Base-by-base conservation (phyloP, 768 basidiomycete genomes). In the Lentinula detonsa region DNA sequence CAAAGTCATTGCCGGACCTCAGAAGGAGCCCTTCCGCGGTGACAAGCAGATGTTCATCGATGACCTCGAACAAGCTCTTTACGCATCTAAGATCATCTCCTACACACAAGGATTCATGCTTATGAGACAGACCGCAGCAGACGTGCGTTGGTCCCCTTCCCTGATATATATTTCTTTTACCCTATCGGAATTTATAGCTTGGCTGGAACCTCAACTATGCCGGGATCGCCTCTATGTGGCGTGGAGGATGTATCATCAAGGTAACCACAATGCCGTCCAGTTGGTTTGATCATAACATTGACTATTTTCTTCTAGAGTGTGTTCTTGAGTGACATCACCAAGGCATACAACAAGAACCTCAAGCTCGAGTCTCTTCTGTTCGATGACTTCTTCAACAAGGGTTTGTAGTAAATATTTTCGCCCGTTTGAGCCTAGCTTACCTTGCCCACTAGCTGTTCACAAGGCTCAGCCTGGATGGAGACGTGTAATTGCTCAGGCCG, bases 21-120 rank as follows among this genome's bases (percentile, higher is more conserved):
- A 91, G 72, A 91, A 88, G 72, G 93, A 96, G 73, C 76, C 86
- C 23, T 98, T 98, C 92, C 87, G 87, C 64, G 97, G 96, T 63
- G 94, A 98, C 85, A 98, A 98, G 83, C 82, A 95, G 73, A 90
- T 95, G 71, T 99, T 99, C 79, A 97, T 99, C 73, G 92, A 97
- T 72, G 97, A 99, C 75, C 89, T 99, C 64, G 97, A 98, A 77
- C 97, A 98, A 75, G 97, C 96, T 52, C 83, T 99, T 62, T 99
- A 99, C 77, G 97, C 96, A 55, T 97, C 95, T 68, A 99, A 99
- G 84, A 95, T 99, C 75, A 96, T 98, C 70, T 98, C 96, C 34
- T 99, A 99, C 82, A 93, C 96, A 4, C 97, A 99, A 77, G 97
- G 97, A 66, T 99, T 98, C 83, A 96, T 99, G 87, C 85, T 99